Conservation (phyloP, 1,284 basidiomycete species). For the Fereydounia khargensis region DNA sequence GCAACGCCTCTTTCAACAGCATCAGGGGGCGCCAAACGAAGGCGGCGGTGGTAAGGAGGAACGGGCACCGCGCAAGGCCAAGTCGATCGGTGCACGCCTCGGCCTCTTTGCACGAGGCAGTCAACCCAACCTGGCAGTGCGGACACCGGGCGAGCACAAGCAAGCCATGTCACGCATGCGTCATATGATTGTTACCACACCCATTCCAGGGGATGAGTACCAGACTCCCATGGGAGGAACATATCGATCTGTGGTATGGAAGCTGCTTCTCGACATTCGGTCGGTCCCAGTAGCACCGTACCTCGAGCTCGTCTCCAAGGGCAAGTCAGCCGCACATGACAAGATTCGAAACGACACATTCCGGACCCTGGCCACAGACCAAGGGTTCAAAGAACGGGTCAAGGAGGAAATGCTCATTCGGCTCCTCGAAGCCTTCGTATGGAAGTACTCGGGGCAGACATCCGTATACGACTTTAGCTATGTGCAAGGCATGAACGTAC, state of each 20-base stretch:
- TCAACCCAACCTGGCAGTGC: no score
- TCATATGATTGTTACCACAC: constrained; percentile 20
- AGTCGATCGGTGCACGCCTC: no score
- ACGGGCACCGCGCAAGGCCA: no score
- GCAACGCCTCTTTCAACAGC: no score
- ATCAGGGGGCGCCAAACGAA: no score
- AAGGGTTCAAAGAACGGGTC: constrained; percentile 89
- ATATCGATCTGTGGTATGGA: constrained; percentile 40
- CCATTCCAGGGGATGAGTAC: constrained; percentile 13
- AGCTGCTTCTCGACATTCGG: constrained; percentile 39
- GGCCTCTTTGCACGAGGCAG: no score
- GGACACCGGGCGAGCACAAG: neutral
- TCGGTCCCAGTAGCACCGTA: constrained; percentile 22
- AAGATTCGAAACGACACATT: constrained; percentile 63
- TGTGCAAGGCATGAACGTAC: constrained; percentile 97
- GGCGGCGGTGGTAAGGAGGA: no score
- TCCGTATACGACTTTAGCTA: constrained; percentile 73
- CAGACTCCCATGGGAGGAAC: constrained; percentile 10
- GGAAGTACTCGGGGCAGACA: constrained; percentile 81
- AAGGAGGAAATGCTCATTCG: constrained; percentile 95
- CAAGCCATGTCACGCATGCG: constrained; percentile 12
- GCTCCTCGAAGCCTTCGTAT: constrained; percentile 91
- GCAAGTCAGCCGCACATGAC: constrained; percentile 36
- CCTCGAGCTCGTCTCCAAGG: constrained; percentile 35
- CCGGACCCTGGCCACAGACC: constrained; percentile 90